Conservation (phyloP, 139 green algal species). For the Protoeuglena noctilucae region DNA sequence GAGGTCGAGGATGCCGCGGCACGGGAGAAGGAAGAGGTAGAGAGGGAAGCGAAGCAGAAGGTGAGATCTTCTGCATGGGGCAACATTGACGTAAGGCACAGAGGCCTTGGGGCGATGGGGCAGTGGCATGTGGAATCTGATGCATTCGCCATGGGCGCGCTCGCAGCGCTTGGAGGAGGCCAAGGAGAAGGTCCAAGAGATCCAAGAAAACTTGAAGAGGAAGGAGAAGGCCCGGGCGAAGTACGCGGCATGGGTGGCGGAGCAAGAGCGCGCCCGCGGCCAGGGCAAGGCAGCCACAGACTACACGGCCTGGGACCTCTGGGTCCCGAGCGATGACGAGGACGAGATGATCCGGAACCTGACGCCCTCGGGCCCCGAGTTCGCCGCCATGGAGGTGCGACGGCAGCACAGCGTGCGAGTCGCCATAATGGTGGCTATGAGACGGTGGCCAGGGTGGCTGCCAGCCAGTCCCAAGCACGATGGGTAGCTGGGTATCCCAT, state of each 20-base stretch:
- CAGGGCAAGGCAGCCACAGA: conserved; percentile 25
- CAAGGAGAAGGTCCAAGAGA: conserved; percentile 33
- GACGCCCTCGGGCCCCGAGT: conserved; percentile 30
- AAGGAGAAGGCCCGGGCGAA: conserved; percentile 28
- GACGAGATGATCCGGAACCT: conserved; percentile 49
- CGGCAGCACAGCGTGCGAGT: too few species aligned
- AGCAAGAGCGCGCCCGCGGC: neutral
- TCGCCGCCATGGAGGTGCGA: conserved; percentile 59
- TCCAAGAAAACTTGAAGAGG: conserved; percentile 25
- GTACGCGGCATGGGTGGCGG: conserved; percentile 27
- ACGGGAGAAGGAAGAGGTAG: conserved; percentile 10
- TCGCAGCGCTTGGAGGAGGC: too few species aligned
- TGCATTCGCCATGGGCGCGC: too few species aligned
- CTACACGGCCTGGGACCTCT: conserved; percentile 65
- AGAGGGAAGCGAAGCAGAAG: conserved; percentile 17
- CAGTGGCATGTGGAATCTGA: too few species aligned
- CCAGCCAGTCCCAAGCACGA: too few species aligned
- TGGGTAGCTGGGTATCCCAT: too few species aligned
- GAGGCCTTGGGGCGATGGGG: too few species aligned
- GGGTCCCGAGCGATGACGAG: conserved; percentile 61
- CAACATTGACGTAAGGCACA: too few species aligned
- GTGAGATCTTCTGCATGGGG: too few species aligned
- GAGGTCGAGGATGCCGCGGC: conserved; percentile 11
- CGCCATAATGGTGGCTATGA: too few species aligned
- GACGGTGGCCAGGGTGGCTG: too few species aligned